These are phyloP conservation scores for Chondrostereum purpureum DNA, from an alignment of 1,284 basidiomycete species.

Conservation along the genomic window DNA sequence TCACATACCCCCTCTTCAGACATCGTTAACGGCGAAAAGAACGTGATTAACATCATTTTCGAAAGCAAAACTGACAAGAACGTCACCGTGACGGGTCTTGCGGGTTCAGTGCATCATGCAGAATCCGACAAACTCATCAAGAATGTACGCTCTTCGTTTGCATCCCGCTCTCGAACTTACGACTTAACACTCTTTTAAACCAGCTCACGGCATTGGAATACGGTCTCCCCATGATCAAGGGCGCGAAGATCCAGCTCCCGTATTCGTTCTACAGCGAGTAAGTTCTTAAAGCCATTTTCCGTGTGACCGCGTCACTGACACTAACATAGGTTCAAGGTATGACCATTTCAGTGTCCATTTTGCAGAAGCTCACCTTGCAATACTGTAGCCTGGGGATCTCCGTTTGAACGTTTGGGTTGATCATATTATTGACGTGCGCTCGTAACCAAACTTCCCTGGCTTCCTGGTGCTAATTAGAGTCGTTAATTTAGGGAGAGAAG, in stretches of 20 bases:
- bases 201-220: slow-evolving; percentile 63
- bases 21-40: slow-evolving; percentile 82
- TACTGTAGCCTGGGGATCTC: slow-evolving; percentile 70
- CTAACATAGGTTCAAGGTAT: slow-evolving; percentile 56
- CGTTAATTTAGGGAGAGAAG: slow-evolving; percentile 35
- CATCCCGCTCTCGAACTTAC: too few species aligned
- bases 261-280: slow-evolving; percentile 83
- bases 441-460: neutral
- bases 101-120: slow-evolving; percentile 68
- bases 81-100: slow-evolving; percentile 65
- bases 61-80: slow-evolving; percentile 76
- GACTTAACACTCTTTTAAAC: too few species aligned
- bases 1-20: slow-evolving; percentile 38
- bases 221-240: slow-evolving; percentile 53
- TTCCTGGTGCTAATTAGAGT: neutral
- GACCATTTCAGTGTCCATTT: neutral
- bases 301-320: slow-evolving; percentile 14
- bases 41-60: slow-evolving; percentile 58
- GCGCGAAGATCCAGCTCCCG: slow-evolving; percentile 64
- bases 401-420: slow-evolving; percentile 78
- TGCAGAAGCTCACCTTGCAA: neutral
- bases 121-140: slow-evolving; percentile 63
- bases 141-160: slow-evolving; percentile 53
- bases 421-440: slow-evolving; percentile 55
- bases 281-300: slow-evolving; percentile 25